These are phyloP conservation scores for Didymella keratinophila DNA, from an alignment of 2,329 filamentous ascomycete genomes.

Conservation along the genomic window DNA sequence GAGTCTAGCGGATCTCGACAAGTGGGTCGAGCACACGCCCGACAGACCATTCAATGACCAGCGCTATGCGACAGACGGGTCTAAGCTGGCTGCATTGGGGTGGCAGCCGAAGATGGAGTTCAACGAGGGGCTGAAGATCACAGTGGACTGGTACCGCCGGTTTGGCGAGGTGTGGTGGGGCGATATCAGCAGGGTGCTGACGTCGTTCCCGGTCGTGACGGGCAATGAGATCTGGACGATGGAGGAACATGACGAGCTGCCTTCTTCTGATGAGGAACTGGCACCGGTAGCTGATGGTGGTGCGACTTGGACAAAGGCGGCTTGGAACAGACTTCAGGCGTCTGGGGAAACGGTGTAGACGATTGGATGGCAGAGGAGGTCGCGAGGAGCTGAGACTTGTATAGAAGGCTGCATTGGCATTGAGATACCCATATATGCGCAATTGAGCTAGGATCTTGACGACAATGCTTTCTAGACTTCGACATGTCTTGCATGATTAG, in stretches of 20 bases:
- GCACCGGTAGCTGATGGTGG: slow-evolving; percentile 20
- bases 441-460: neutral
- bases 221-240: slow-evolving; percentile 52
- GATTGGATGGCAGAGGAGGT: neutral
- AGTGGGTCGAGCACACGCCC: slow-evolving; percentile 76
- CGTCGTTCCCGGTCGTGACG: slow-evolving; percentile 50
- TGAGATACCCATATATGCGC: slow-evolving; percentile 24
- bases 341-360: slow-evolving; percentile 10
- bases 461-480: neutral
- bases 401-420: slow-evolving; percentile 6
- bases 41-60: slow-evolving; percentile 71
- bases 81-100: slow-evolving; percentile 48
- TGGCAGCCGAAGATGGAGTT: slow-evolving; percentile 50
- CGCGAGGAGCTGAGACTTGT: slow-evolving; percentile 4
- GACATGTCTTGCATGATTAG: slow-evolving; percentile 10
- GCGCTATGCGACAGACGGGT: slow-evolving; percentile 50
- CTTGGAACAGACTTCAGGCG: slow-evolving; percentile 30
- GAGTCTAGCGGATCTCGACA: slow-evolving; percentile 59
- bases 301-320: slow-evolving; percentile 37
- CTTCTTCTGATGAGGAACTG: slow-evolving; percentile 42
- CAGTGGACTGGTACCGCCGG: slow-evolving; percentile 51
- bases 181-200: slow-evolving; percentile 50
- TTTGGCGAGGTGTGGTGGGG: slow-evolving; percentile 54
- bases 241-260: slow-evolving; percentile 50
- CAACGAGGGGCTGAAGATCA: slow-evolving; percentile 46